Conservation (phyloP, 2,329 filamentous ascomycete genomes). For the Beauveria australis region DNA sequence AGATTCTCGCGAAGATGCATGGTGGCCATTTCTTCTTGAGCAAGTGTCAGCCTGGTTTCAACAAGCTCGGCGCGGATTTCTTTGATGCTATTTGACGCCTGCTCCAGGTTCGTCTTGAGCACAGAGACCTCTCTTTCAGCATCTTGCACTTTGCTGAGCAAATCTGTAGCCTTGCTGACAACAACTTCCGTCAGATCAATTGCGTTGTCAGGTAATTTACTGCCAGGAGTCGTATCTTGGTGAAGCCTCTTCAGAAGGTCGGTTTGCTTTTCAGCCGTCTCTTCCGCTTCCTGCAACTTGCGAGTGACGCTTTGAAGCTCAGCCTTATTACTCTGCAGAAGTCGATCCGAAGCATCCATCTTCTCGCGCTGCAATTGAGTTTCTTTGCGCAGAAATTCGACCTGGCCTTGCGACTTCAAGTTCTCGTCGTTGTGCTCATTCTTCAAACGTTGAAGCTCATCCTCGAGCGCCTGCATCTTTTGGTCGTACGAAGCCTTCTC, state of each 20-base stretch:
- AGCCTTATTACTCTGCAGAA: slow-evolving; percentile 48
- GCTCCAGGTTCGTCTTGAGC: slow-evolving; percentile 55
- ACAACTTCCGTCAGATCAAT: slow-evolving; percentile 52
- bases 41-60: slow-evolving; percentile 42
- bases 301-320: slow-evolving; percentile 43
- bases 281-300: slow-evolving; percentile 42
- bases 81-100: slow-evolving; percentile 44
- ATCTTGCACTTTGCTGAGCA: slow-evolving; percentile 51
- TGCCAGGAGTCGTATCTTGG: slow-evolving; percentile 46
- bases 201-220: slow-evolving; percentile 46
- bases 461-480: slow-evolving; percentile 57
- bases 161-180: slow-evolving; percentile 46
- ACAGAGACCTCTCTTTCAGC: slow-evolving; percentile 52
- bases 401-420: slow-evolving; percentile 52
- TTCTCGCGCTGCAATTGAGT: slow-evolving; percentile 50
- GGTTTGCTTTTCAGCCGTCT: slow-evolving; percentile 42
- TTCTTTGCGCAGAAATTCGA: slow-evolving; percentile 56
- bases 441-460: slow-evolving; percentile 58
- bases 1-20: slow-evolving; percentile 46
- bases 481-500: slow-evolving; percentile 65
- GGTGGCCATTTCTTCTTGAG: slow-evolving; percentile 41
- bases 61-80: slow-evolving; percentile 52
- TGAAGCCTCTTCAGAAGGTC: slow-evolving; percentile 51
- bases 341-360: slow-evolving; percentile 48
- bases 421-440: slow-evolving; percentile 49